These are phyloP conservation scores for Microcyclosporella mali DNA, from an alignment of 2,329 filamentous ascomycete genomes.

Conservation along the genomic window DNA sequence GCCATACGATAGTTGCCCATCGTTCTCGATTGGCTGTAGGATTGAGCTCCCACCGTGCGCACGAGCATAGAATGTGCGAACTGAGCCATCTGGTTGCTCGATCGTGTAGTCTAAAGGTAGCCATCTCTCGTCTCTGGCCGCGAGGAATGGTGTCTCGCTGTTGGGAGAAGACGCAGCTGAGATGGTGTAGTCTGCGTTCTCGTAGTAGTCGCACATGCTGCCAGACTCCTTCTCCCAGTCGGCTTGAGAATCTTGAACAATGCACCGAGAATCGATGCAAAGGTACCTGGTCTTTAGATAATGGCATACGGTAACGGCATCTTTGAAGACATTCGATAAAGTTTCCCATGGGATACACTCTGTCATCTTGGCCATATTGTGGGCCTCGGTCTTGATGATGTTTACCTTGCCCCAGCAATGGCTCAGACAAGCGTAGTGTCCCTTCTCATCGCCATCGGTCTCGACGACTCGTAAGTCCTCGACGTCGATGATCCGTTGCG, in stretches of 20 bases:
- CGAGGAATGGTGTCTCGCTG: background rate
- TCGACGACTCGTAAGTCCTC: background rate
- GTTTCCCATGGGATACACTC: background rate
- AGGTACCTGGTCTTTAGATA: slow-evolving; percentile 2
- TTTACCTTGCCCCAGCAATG: background rate
- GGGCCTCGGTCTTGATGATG: background rate
- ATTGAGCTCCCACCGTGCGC: no score
- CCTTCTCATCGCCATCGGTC: slow-evolving; percentile 1
- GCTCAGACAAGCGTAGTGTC: background rate
- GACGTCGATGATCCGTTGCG: no score
- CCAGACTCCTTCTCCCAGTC: background rate
- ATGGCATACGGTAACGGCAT: background rate
- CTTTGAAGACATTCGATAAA: background rate
- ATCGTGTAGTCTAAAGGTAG: no score
- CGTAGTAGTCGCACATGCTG: background rate
- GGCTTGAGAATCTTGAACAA: background rate
- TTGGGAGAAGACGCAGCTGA: background rate
- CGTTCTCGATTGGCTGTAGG: no score
- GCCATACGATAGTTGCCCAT: no score
- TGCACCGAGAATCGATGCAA: slow-evolving; percentile 1
- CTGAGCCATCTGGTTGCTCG: no score
- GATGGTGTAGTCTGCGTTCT: background rate
- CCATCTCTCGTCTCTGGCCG: no score
- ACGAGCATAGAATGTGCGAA: no score
- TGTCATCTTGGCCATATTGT: background rate